Evolutionary conservation across 805 yeast genomes (phyloP), one percentile per base, ranked within the genome.

Genomic region (Wickerhamiella brachini): DNA sequence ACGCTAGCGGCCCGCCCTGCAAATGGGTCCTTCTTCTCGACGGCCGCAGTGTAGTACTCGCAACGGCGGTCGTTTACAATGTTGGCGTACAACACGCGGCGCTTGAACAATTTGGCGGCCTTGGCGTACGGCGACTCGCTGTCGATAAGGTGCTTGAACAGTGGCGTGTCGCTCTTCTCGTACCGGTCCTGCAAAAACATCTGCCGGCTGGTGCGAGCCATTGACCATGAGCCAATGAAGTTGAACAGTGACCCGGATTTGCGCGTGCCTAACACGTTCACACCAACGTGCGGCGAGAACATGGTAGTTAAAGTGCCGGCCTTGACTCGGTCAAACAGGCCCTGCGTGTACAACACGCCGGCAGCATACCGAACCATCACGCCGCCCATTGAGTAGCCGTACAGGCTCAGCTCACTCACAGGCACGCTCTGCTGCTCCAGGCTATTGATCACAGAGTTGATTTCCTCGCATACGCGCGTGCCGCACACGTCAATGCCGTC

Each of bases 361-460:
- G 88, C 72, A 23, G 87, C 81, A 63, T 85, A 88, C 48, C 97
- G 71, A 0, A 88, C 73, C 31, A 90, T 78, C 37, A 89, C 67
- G 0, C 97, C 97, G 21, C 97, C 97, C 53, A 90, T 68, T 0
- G 95, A 85, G 64, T 89, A 90, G 0, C 97, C 96, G 2, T 85
- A 73, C 43, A 90, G 71, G 54, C 94, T 84, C 48, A 90, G 75
- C 57, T 79, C 76, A n/a, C 72, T 70, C 10, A 86, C 85, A 13
- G 62, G 59, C n/a, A 47, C 53, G 22, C 58, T 62, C 5, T 45
- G 39, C 18, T 23, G 31, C 21, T 39, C 34, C 26, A 66, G 49
- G 20, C 45, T 44, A 4, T 58, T 56, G 18, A 77, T 67, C 58
- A 71, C 71, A 1, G 54, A 57, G 18, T 69, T 63, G 47, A 87